Evolutionary conservation across 768 basidiomycete species (phyloP).

Genomic region (Pleurotus cornucopiae): DNA sequence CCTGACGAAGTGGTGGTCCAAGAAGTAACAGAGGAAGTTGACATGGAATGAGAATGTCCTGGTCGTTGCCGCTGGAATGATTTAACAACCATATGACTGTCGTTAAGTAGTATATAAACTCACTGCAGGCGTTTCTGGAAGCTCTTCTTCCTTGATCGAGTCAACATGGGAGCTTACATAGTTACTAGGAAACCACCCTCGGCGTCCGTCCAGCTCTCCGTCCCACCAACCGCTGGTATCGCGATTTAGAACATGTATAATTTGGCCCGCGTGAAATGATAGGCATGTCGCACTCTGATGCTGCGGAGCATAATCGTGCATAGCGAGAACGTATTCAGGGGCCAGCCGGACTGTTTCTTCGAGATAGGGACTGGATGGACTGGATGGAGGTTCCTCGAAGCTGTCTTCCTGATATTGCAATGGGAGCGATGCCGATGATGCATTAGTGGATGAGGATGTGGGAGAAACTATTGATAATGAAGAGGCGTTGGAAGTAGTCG

Average conservation of each 20-base stretch:
- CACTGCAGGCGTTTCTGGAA: constrained; percentile 41
- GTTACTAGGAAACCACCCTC: constrained; percentile 99
- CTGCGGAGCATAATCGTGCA: constrained; percentile 85
- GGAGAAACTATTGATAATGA: constrained; percentile 56
- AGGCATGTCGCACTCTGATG: constrained; percentile 76
- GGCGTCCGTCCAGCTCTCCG: constrained; percentile 81
- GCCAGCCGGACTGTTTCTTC: constrained; percentile 47
- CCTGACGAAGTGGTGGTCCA: constrained; percentile 46
- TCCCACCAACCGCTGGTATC: constrained; percentile 98
- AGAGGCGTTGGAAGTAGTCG: constrained; percentile 54
- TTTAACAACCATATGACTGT: not conserved
- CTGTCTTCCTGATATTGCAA: constrained; percentile 26
- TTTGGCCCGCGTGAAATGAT: constrained; percentile 83
- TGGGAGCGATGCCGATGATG: constrained; percentile 44
- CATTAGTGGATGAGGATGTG: constrained; percentile 50
- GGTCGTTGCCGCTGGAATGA: constrained; percentile 22
- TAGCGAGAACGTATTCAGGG: constrained; percentile 80
- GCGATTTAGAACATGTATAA: constrained; percentile 86
- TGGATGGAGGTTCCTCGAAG: constrained; percentile 19
- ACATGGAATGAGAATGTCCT: constrained; percentile 48
- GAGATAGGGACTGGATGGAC: constrained; percentile 35
- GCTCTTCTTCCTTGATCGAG: constrained; percentile 56
- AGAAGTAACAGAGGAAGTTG: constrained; percentile 47
- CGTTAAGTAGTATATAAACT: constrained; percentile 15
- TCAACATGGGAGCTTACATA: constrained; percentile 72